These are phyloP conservation scores for Rhynchospora pubera DNA, from an alignment of 176 grass and related monocot genomes.

Conservation along the genomic window DNA sequence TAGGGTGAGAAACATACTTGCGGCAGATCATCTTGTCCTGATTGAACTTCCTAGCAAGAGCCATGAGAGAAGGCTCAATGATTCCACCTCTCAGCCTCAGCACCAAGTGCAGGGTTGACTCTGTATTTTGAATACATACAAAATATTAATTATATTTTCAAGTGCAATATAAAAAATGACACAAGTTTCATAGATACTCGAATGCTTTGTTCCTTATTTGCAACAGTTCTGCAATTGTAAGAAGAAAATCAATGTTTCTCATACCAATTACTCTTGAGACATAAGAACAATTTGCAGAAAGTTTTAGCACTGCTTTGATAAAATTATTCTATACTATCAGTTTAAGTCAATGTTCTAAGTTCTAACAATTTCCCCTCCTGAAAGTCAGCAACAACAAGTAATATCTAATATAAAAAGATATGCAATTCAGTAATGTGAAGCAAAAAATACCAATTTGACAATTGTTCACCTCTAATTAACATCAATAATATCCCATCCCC, in stretches of 20 bases:
- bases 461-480: background rate
- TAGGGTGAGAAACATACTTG: slow-evolving; percentile 31
- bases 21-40: slow-evolving; percentile 95
- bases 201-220: background rate
- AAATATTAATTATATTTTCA: background rate
- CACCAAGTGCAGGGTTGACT: slow-evolving; percentile 75
- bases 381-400: too few species aligned
- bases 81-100: slow-evolving; percentile 83
- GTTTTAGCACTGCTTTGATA: background rate
- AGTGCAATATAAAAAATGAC: background rate
- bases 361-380: too few species aligned
- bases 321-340: background rate
- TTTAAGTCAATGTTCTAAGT: too few species aligned
- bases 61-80: slow-evolving; percentile 81
- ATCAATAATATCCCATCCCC: background rate
- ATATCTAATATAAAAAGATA: too few species aligned
- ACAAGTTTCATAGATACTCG: background rate
- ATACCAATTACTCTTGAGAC: background rate
- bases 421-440: background rate
- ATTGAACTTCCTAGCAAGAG: slow-evolving; percentile 88
- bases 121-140: slow-evolving; percentile 6
- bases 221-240: background rate
- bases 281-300: background rate
- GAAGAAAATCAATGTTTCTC: background rate
- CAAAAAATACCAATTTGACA: background rate